Percentiles rank a stretch among this genome's conserved stretches.
Evolutionary conservation across 768 basidiomycete species (phyloP).

Genomic region (Nevesoporus exiguus): DNA sequence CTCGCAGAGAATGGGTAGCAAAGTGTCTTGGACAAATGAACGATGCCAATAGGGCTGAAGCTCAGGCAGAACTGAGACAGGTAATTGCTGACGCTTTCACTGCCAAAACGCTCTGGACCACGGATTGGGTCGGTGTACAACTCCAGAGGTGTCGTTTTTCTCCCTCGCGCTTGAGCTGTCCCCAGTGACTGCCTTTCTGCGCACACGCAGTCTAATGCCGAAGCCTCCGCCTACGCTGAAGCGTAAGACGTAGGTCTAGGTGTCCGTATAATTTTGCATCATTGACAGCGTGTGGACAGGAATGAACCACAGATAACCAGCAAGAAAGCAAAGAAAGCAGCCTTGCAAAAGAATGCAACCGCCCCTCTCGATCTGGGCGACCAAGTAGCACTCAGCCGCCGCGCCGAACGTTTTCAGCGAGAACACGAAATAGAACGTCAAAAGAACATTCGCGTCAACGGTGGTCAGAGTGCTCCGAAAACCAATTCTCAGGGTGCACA

Average conservation of each 20-base stretch:
- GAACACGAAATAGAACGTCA: slow-evolving; percentile 86
- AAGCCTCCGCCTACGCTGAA: slow-evolving; percentile 59
- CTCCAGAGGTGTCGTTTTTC: slow-evolving; percentile 63
- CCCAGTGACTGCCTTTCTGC: slow-evolving; percentile 19
- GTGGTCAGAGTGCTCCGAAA: slow-evolving; percentile 36
- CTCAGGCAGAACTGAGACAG: slow-evolving; percentile 92
- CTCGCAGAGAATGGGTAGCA: slow-evolving; percentile 86
- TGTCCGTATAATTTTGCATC: neutral
- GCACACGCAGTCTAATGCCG: slow-evolving; percentile 49
- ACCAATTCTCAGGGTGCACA: slow-evolving; percentile 50
- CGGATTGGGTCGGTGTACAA: slow-evolving; percentile 88
- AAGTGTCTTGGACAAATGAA: slow-evolving; percentile 91
- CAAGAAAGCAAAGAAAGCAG: slow-evolving; percentile 59
- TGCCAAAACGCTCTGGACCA: slow-evolving; percentile 83
- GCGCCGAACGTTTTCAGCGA: slow-evolving; percentile 87
- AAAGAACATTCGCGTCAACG: slow-evolving; percentile 39
- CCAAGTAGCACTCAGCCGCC: slow-evolving; percentile 63
- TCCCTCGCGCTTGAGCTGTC: slow-evolving; percentile 7
- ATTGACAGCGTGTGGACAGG: slow-evolving; percentile 27
- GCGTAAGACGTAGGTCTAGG: slow-evolving; percentile 59
- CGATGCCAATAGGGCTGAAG: slow-evolving; percentile 79
- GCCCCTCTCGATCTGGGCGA: slow-evolving; percentile 55
- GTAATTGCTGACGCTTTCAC: slow-evolving; percentile 93
- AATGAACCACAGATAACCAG: slow-evolving; percentile 43
- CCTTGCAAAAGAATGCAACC: slow-evolving; percentile 39